Evolutionary conservation across 2,329 filamentous ascomycete species (phyloP).

Genomic region (Fusarium pseudonygamai): DNA sequence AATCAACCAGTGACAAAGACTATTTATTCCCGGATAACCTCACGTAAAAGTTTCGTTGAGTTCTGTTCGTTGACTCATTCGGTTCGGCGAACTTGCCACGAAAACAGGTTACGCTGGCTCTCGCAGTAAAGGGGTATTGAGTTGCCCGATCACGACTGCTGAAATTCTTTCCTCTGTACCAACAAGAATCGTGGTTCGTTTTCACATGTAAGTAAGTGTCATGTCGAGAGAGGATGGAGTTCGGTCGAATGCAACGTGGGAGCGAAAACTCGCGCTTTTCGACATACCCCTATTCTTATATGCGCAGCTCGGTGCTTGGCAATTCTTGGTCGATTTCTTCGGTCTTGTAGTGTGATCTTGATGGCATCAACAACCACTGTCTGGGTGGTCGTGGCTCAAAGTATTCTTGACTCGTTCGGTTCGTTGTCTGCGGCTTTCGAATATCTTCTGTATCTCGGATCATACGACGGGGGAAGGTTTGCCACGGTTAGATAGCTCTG

Average conservation of each 20-base stretch:
- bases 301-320: background rate
- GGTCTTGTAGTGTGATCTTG: background rate
- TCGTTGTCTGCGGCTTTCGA: background rate
- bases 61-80: background rate
- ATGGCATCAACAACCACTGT: background rate
- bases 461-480: background rate
- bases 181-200: background rate
- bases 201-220: background rate
- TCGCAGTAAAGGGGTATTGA: background rate
- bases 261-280: background rate
- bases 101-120: background rate
- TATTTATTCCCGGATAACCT: background rate
- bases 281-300: background rate
- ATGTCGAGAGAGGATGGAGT: background rate
- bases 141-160: background rate
- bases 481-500: background rate
- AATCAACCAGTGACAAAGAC: background rate
- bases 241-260: background rate
- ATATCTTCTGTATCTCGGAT: background rate
- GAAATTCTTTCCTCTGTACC: background rate
- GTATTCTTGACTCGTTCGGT: background rate
- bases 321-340: background rate
- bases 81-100: background rate
- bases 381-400: background rate
- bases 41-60: background rate